Conservation (phyloP, 1,139 yeast species). For the Zygosaccharomyces pseudobailii region DNA sequence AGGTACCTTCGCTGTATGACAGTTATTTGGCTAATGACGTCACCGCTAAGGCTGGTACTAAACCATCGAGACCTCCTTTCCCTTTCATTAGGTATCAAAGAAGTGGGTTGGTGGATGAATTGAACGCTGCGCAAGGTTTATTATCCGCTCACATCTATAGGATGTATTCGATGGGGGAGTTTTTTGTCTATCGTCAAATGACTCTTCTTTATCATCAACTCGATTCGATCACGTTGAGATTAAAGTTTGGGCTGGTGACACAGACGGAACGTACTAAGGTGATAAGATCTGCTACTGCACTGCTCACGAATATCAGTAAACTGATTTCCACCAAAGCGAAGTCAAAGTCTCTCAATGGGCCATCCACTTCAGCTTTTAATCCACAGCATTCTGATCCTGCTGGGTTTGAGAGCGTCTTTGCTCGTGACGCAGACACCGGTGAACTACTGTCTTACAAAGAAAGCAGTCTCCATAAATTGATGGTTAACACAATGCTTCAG, state of each 20-base stretch:
- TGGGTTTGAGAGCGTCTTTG: slow-evolving; percentile 68
- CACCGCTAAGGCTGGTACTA: slow-evolving; percentile 16
- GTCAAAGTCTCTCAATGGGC: slow-evolving; percentile 33
- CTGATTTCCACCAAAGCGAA: slow-evolving; percentile 39
- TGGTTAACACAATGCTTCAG: slow-evolving; percentile 63
- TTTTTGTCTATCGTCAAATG: slow-evolving; percentile 53
- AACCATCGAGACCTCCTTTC: slow-evolving; percentile 45
- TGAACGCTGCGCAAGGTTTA: slow-evolving; percentile 51
- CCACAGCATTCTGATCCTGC: slow-evolving; percentile 60
- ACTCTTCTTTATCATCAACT: slow-evolving; percentile 52
- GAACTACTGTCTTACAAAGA: slow-evolving; percentile 47
- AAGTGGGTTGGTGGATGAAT: slow-evolving; percentile 50
- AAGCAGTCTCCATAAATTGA: slow-evolving; percentile 52
- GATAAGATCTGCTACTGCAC: slow-evolving; percentile 54
- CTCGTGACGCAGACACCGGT: slow-evolving; percentile 61
- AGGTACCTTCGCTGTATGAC: slow-evolving; percentile 19
- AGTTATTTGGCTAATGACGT: slow-evolving; percentile 31
- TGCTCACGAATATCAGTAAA: slow-evolving; percentile 64
- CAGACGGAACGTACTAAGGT: slow-evolving; percentile 52
- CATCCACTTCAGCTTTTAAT: slow-evolving; percentile 28
- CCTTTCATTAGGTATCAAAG: slow-evolving; percentile 46
- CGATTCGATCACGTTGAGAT: slow-evolving; percentile 58
- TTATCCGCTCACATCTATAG: slow-evolving; percentile 63
- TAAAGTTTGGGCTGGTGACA: slow-evolving; percentile 56
- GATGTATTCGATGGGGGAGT: slow-evolving; percentile 66